Conservation (phyloP, 805 yeast genomes). For the Ogataea neopini region DNA sequence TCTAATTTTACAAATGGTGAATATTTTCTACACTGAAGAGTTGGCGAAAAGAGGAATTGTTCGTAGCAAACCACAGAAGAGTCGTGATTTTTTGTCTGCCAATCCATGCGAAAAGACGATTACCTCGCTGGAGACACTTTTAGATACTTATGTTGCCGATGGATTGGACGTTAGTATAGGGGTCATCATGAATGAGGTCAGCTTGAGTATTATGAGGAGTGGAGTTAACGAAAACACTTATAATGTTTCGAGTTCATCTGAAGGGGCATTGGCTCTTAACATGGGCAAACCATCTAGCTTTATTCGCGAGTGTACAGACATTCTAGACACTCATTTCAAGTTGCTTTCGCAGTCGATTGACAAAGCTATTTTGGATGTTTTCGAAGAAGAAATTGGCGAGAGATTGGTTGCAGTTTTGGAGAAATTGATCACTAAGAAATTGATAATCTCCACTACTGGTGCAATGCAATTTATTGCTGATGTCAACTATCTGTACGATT, state of each 20-base stretch:
- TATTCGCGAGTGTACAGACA: conserved; percentile 59
- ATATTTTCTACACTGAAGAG: conserved; percentile 87
- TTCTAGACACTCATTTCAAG: conserved; percentile 70
- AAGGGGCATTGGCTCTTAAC: conserved; percentile 21
- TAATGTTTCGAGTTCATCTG: conserved; percentile 29
- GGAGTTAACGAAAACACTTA: conserved; percentile 49
- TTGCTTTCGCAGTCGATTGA: conserved; percentile 82
- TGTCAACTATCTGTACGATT: conserved; percentile 74
- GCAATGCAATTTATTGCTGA: conserved; percentile 83
- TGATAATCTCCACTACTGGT: conserved; percentile 73
- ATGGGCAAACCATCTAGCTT: conserved; percentile 51
- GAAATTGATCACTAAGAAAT: conserved; percentile 69
- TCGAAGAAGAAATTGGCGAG: conserved; percentile 91
- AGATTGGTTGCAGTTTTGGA: conserved; percentile 76
- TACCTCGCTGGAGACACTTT: conserved; percentile 64
- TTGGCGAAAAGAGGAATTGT: conserved; percentile 57
- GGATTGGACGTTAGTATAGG: conserved; percentile 93
- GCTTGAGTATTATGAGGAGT: conserved; percentile 24
- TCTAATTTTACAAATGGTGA: conserved; percentile 86
- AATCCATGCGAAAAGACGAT: conserved; percentile 69
- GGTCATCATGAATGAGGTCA: conserved; percentile 76
- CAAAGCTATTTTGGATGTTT: conserved; percentile 83
- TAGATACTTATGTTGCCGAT: conserved; percentile 89
- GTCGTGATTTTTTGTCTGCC: conserved; percentile 75
- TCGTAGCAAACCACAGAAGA: conserved; percentile 45